A percentile compares a stretch with the other conserved stretches of the same genome.
phyloP scores from a whole-genome alignment of 2,329 filamentous ascomycete genomes.

The Alternaria hordeiaustralica region DNA sequence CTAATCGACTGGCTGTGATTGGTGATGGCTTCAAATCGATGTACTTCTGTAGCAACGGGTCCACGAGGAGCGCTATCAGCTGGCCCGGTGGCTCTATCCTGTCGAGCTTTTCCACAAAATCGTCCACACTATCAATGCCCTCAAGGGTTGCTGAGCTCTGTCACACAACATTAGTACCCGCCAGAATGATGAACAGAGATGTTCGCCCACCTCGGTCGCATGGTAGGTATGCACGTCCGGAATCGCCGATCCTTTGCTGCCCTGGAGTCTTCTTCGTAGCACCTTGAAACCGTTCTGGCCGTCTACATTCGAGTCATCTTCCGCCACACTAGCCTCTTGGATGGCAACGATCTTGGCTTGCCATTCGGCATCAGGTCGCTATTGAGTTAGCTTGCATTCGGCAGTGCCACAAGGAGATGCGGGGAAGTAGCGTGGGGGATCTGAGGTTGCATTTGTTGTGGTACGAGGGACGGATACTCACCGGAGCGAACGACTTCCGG shows the following conservation, averaged over 20 bases:
- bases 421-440: constrained; percentile 15
- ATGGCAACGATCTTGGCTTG: constrained; percentile 70
- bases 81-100: constrained; percentile 83
- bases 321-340: constrained; percentile 62
- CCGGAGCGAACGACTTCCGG: constrained; percentile 48
- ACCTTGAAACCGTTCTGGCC: constrained; percentile 68
- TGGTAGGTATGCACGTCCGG: constrained; percentile 77
- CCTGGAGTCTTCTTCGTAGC: constrained; percentile 58
- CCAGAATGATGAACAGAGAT: not conserved
- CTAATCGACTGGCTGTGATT: constrained; percentile 36
- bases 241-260: constrained; percentile 58
- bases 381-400: constrained; percentile 31
- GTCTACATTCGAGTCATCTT: constrained; percentile 44
- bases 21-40: constrained; percentile 61
- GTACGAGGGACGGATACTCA: constrained; percentile 39
- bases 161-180: constrained; percentile 13
- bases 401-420: constrained; percentile 21
- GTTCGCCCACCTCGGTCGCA: constrained; percentile 64
- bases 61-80: constrained; percentile 75
- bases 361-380: constrained; percentile 79
- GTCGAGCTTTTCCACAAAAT: constrained; percentile 76
- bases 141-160: constrained; percentile 64
- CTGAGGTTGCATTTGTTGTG: constrained; percentile 15
- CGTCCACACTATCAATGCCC: constrained; percentile 74
- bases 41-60: constrained; percentile 78